Base-by-base conservation (phyloP, 1,284 basidiomycete species). In the Schizophyllum amplum region DNA sequence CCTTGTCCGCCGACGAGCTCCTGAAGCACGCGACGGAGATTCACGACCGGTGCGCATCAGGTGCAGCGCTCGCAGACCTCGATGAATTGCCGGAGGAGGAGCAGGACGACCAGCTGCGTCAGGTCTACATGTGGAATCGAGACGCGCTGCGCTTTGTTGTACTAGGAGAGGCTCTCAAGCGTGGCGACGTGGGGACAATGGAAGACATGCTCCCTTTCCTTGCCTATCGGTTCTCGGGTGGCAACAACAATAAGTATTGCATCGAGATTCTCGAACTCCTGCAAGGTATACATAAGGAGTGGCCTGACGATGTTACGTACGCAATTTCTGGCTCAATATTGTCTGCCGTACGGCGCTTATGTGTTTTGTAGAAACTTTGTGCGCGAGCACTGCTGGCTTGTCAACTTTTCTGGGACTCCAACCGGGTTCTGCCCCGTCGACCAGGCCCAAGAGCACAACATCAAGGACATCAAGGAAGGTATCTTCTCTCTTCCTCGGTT, bases 101-200 rank as follows among this genome's bases (percentile, higher is more conserved):
- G 20, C 54, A 59, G 4, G 72, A 73, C 59, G 59, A 67, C 13
- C 46, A 65, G 1, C 25, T 62, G 0, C 52, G 53, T 1, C 66
- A 71, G 48, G 53, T 62, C 1, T 63, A 68, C 0, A 67, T 70
- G 68, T 72, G 66, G 59, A 69, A 69, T 52, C 57, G 61, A 0
- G 71, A 75, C 60, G 55, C 71, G 1, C 64, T 76, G 0, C 60
- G 64, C 2, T 76, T 74, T 55, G 56, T 75, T 26, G 62, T 65
- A 3, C 63, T 75, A 0, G 53, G 64, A n/a, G 55, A 67, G 4
- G 72, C 72, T 0, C 72, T 75, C 20, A 60, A 59, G 22, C 15
- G 47, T 24, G 74, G 75, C 0, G 72, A 77, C 63, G 67, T 76
- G 11, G 71, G 72, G 0, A 24, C 62, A 0, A 71, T 75, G 64